phyloP scores from a whole-genome alignment of 1,139 yeast genomes.

The Eremothecium coryli region DNA sequence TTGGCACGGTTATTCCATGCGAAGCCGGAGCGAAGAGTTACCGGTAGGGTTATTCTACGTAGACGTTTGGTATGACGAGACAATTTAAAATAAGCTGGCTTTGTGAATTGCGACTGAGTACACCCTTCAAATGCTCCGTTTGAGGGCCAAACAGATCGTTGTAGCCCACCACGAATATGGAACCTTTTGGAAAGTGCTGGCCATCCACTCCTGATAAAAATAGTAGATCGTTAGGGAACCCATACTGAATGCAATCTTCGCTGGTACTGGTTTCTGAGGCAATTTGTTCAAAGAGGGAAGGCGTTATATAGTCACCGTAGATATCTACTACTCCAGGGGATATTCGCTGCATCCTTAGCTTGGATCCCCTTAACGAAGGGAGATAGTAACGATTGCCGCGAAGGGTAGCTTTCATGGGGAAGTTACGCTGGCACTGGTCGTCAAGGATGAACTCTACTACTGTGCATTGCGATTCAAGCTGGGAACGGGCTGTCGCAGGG shows the following conservation, averaged over 20 bases:
- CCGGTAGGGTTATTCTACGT: constrained; percentile 1
- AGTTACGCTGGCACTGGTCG: constrained; percentile 8
- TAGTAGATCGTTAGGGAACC: constrained; percentile 10
- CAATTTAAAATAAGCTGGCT: constrained; percentile 21
- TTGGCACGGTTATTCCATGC: no score
- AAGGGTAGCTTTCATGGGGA: neutral
- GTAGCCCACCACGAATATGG: constrained; percentile 11
- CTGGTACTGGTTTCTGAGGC: no score
- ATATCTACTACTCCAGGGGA: constrained; percentile 14
- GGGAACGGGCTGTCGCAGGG: constrained; percentile 8
- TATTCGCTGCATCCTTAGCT: constrained; percentile 19
- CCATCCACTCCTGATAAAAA: constrained; percentile 19
- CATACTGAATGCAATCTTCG: no score
- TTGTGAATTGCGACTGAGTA: constrained; percentile 10
- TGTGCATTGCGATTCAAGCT: constrained; percentile 8
- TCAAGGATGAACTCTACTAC: constrained; percentile 9
- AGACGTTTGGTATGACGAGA: constrained; percentile 21
- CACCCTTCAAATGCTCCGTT: constrained; percentile 2
- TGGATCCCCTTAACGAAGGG: constrained; percentile 15
- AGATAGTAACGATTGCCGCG: constrained; percentile 6
- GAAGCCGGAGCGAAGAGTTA: no score
- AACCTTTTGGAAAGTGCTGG: constrained; percentile 11
- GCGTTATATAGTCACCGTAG: constrained; percentile 15
- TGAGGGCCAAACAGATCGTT: constrained; percentile 8
- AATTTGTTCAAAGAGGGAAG: constrained; percentile 7